Evolutionary conservation across 1,139 yeast species (phyloP), one percentile per base, ranked within the genome.

Genomic region (Hansenula lynferdii): DNA sequence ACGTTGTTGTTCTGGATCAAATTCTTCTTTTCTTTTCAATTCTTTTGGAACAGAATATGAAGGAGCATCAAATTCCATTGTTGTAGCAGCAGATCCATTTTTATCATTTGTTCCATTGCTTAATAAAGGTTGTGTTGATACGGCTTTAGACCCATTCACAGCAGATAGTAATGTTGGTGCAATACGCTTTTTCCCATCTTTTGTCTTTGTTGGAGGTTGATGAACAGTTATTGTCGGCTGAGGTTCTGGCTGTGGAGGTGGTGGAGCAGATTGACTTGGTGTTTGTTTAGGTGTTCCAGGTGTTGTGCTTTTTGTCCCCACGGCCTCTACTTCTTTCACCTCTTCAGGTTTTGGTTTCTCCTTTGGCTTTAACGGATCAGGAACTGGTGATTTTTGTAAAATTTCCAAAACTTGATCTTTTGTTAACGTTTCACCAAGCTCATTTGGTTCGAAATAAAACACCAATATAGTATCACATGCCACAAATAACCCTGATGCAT

Each of bases 151-250:
- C 2, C 46, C 47, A 33, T 42, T 45, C 15, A 43, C 40, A 0
- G 49, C 26, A 2, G 52, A 81, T 63, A 76, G 64, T 2, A 62
- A 41, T 0, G 68, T 49, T 0, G 96, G 96, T 0, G 94, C 76
- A 3, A 85, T 82, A 44, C 95, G 67, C 49, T 85, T 86, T 54
- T 79, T 82, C 1, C 95, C 95, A 20, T 78, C 77, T 53, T 84
- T 85, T 8, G 84, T 80, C 18, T 80, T 68, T 2, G 85, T 74
- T 4, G 78, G 67, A 39, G 40, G 56, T 60, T 19, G 29, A 12
- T 70, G 69, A 47, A 55, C 44, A 3, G 59, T 48, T 35, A 46
- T 49, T 14, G 39, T 35, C 6, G 41, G 38, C 29, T 17, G 23
- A 37, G 26, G 29, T 40, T 37, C n/a, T n/a, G n/a, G n/a, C n/a